Percentiles rank a stretch among this genome's conserved stretches.
Conservation (phyloP, 192 early-diverging fungal genomes). For the Umbelopsis sp. region DNA sequence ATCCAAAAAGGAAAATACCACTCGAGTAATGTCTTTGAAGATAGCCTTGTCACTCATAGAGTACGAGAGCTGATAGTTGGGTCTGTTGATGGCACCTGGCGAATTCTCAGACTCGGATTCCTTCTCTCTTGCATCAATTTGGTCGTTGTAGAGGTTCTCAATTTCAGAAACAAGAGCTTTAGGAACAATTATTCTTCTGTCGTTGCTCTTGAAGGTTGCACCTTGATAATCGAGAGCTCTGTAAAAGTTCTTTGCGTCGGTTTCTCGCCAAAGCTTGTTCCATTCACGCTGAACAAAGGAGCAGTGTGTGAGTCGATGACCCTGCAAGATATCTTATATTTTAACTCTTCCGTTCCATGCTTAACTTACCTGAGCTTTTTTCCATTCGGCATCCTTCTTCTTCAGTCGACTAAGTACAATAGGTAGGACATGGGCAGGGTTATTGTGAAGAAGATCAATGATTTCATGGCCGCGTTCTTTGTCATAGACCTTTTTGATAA, state of each 20-base stretch:
- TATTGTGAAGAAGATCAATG: conserved; percentile 88
- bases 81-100: conserved; percentile 1
- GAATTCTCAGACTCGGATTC: background rate
- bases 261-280: conserved; percentile 96
- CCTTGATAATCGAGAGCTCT: conserved; percentile 94
- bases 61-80: conserved; percentile 80
- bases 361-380: conserved; percentile 68
- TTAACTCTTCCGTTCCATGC: too few relatives aligned
- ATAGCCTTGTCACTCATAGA: conserved; percentile 71
- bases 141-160: conserved; percentile 46
- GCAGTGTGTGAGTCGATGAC: background rate
- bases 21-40: conserved; percentile 76
- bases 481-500: conserved; percentile 95
- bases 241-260: conserved; percentile 90
- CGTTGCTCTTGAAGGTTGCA: conserved; percentile 80
- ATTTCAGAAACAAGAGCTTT: conserved; percentile 87
- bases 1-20: conserved; percentile 78
- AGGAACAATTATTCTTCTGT: conserved; percentile 74
- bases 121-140: conserved; percentile 10
- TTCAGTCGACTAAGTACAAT: conserved; percentile 93
- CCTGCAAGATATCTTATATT: background rate
- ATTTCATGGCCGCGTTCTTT: conserved; percentile 82
- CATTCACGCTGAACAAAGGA: conserved; percentile 74
- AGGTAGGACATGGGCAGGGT: conserved; percentile 86
- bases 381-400: conserved; percentile 99